Evolutionary conservation across 176 grass and related monocot species (phyloP).

Genomic region (Metroxylon sagu): DNA sequence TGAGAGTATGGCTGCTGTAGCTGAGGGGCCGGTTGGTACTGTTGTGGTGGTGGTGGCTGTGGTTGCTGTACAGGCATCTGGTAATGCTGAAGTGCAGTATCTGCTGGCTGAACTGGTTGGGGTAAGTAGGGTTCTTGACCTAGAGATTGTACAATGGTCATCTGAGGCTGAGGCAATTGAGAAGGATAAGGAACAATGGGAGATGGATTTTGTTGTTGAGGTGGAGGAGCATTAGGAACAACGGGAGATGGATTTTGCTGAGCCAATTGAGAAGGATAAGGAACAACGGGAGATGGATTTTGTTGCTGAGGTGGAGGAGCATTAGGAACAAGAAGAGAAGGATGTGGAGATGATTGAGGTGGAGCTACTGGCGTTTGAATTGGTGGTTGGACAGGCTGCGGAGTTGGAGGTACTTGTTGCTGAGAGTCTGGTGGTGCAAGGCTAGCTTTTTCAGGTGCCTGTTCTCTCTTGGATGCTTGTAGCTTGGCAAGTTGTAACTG

Average conservation of each 20-base stretch:
- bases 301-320: slow-evolving; percentile 3
- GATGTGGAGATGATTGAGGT: slow-evolving; percentile 22
- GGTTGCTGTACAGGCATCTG: slow-evolving; percentile 22
- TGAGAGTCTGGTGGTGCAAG: too few relatives aligned
- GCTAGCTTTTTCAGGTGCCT: too few relatives aligned
- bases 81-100: slow-evolving; percentile 46
- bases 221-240: slow-evolving; percentile 33
- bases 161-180: slow-evolving; percentile 33
- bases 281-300: slow-evolving; percentile 10
- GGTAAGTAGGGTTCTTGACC: slow-evolving; percentile 22
- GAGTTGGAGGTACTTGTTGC: slow-evolving; percentile 4
- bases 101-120: slow-evolving; percentile 30
- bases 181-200: slow-evolving; percentile 1
- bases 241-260: background rate
- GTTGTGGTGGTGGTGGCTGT: slow-evolving; percentile 22
- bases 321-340: slow-evolving; percentile 33
- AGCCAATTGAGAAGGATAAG: slow-evolving; percentile 23
- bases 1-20: slow-evolving; percentile 38
- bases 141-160: slow-evolving; percentile 27
- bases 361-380: slow-evolving; percentile 25
- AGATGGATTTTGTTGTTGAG: slow-evolving; percentile 32
- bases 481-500: slow-evolving; percentile 67
- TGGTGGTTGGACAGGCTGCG: slow-evolving; percentile 35
- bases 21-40: slow-evolving; percentile 36
- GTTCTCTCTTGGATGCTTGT: slow-evolving; percentile 36